Base-by-base conservation (phyloP, 352 stramenopile genomes). In the Phytopythium delawarense region DNA sequence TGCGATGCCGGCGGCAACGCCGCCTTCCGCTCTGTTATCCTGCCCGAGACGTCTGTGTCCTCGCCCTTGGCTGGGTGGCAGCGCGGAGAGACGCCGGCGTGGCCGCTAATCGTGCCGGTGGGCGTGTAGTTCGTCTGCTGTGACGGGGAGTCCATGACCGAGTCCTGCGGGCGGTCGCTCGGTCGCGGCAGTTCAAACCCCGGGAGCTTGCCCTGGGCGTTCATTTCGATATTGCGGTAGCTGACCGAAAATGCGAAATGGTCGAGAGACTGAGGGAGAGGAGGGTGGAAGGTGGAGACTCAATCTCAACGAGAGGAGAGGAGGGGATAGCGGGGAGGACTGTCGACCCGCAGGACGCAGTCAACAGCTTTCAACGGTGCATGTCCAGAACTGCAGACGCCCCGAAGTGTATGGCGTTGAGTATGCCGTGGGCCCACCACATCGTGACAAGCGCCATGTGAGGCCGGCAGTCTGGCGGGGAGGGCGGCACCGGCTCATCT, bases 401-500 rank as follows among this genome's bases (percentile, higher is more conserved):
- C 40, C 40, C 40, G 40, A 46, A 46, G 5, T 23, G 15, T 46
- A 7, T 46, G 11, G 40, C 15, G 15, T 23, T 46, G 40, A 46
- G 40, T 46, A 46, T 46, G 6, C 2, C 15, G 18, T 6, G 7
- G 40, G 18, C 40, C 16, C 35, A 28, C 51, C 32, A 57, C 32
- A 57, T 52, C 51, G 18, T 57, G 51, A 16, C 51, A 57, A 45
- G 30, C 51, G 40, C 40, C 40, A 23, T 23, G 8, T 23, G 40
- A 46, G 40, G 21, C 28, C 40, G 18, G 40, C 18, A 23, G 18
- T 46, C 40, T 46, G 40, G 40, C 9, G 40, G 40, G 18, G 40
- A 46, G 15, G 20, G 20, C 46, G 46, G 51, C 35, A 30, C 51
- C 51, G 51, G 51, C 51, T 57, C 51, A 57, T 57, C 51, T 57